phyloP scores from a whole-genome alignment of 306 rosid species.

The Crotalaria pallida region DNA sequence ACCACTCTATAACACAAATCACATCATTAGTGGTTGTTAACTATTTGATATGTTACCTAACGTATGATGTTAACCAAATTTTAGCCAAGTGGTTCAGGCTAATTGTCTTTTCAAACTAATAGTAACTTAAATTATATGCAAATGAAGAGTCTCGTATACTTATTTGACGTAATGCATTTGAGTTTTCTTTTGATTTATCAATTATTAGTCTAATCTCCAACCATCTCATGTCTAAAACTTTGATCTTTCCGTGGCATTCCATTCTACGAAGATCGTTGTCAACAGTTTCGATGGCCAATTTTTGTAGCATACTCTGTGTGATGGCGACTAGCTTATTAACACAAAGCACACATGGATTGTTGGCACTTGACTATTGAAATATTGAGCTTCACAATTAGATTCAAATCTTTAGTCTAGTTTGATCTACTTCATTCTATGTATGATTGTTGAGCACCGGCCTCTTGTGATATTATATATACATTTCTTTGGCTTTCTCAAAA shows the following conservation, averaged over 20 bases:
- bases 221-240: conserved; percentile 21
- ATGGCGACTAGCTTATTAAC: conserved; percentile 21
- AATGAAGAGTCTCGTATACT: background rate
- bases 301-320: background rate
- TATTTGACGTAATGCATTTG: conserved; percentile 12
- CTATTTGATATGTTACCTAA: conserved; percentile 64
- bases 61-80: conserved; percentile 36
- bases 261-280: conserved; percentile 24
- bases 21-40: conserved; percentile 56
- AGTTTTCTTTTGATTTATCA: conserved; percentile 14
- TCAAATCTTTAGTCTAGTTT: no score
- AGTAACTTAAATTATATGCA: background rate
- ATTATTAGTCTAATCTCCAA: conserved; percentile 28
- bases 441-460: no score
- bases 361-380: background rate
- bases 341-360: background rate
- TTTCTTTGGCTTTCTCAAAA: no score
- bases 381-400: background rate
- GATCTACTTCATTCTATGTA: no score
- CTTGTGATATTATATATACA: no score
- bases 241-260: conserved; percentile 15
- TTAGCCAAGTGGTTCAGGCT: conserved; percentile 24
- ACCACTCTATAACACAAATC: conserved; percentile 39
- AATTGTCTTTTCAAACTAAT: conserved; percentile 20
- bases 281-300: background rate